Evolutionary conservation across 1,284 basidiomycete genomes (phyloP), one percentile per base, ranked within the genome.

Genomic region (Hortiboletus rubellus): DNA sequence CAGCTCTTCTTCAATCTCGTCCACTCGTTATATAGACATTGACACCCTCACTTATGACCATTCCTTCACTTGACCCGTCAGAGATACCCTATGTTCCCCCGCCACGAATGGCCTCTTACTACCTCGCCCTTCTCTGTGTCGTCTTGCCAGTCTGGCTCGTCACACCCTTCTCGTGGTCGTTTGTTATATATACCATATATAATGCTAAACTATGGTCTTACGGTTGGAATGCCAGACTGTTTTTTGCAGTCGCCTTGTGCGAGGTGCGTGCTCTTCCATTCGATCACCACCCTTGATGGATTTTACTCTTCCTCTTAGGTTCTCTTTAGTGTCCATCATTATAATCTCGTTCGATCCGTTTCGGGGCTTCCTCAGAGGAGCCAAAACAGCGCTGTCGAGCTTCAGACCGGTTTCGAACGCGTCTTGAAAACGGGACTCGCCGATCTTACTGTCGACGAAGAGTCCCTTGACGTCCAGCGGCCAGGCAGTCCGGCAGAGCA

Each of bases 301-400:
- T 27, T 46, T 41, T 43, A 55, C 52, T 46, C 9, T 51, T 41
- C 46, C 4, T 56, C 37, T 33, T 67, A 94, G 89, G 82, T 86
- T n/a, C 69, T 86, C 58, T 96, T 96, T 74, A 88, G 87, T 59
- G 67, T 92, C 43, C 87, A 91, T 71, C 82, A 92, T 66, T 75
- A 75, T 58, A 76, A 79, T 59, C 81, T 94, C 40, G 78, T 81
- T 34, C 74, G 69, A 45, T 74, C 75, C 55, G 77, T 92, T 49
- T 79, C 86, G 50, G 75, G 77, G 2, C 79, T 81, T 11, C 75
- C 80, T 24, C 80, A 80, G 24, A 74, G 72, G 49, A 69, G 76
- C 37, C 74, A 80, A 27, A 77, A 79, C 31, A 77, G 85, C 62
- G 66, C 81, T 11, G 65, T 68, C 46, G 82, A 89, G 66, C 79